Base-by-base conservation (phyloP, 371 early-diverging fungal genomes). In the Mortierella sp. region DNA sequence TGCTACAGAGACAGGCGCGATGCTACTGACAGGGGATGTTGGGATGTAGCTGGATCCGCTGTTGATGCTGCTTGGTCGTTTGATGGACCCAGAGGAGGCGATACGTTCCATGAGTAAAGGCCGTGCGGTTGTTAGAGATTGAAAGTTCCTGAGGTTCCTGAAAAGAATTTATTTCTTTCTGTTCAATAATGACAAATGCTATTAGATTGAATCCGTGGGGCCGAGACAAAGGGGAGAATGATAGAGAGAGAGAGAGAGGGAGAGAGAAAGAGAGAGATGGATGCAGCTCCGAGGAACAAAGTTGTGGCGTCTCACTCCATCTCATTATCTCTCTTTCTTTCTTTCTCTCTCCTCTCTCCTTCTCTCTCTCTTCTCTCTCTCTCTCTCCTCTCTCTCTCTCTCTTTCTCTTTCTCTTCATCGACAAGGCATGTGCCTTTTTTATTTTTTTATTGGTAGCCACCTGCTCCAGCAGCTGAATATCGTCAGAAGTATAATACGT, bases 1-100 rank as follows among this genome's bases (percentile, higher is more conserved):
- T 26, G 45, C 51, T 24, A 76, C 52, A 11, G 71, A 63, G 24
- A 62, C 65, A n/a, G 78, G 37, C 28, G 73, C 70, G 37, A 71
- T 37, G 45, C 64, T 81, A 24, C 73, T 70, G 14, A 73, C 51
- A 35, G 72, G 76, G 0, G 83, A 81, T 20, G 68, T 57, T 28
- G 71, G 55, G 26, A 49, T 61, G 70, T 66, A 64, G n/a, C 75
- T 64, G 52, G 71, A 71, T 74, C 80, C 75, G 24, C 80, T 79
- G 65, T 79, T 40, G 71, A 74, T 65, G 66, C 80, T 79, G 49
- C 75, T 79, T 18, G 80, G 80, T 28, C 72, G 68, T 47, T 67
- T 79, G 64, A 61, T 74, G 54, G 78, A 73, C 58, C 78, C 78
- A 12, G 78, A 58, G 69, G 78, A 76, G 37, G 77, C 64, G 62